Base-by-base conservation (phyloP, 805 yeast species). In the Candida germanica region DNA sequence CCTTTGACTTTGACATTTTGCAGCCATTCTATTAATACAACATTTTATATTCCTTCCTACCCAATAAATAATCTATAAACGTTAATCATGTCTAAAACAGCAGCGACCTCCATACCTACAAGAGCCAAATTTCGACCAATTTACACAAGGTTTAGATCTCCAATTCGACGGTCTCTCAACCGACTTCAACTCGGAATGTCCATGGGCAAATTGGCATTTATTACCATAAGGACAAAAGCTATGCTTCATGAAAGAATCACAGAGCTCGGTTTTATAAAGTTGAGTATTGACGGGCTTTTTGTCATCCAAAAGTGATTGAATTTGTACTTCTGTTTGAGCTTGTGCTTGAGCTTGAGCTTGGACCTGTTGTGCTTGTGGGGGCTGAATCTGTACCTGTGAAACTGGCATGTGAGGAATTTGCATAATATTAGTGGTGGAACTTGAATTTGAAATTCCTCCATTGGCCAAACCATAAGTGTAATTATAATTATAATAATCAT, bases 171-270 rank as follows among this genome's bases (percentile, higher is more conserved):
- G 81, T 42, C 91, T 72, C 42, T 79, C 81, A 29, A 87, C 80
- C 9, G 60, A 48, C 58, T 86, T 86, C 49, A 88, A 66, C 58
- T 88, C 96, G 36, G 73, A 64, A 26, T 75, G 69, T 13, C 97
- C 96, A 54, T 88, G 97, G 5, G 96, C 96, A 71, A 88, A 88
- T 64, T 88, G 96, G 59, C 97, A 88, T 65, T 88, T 88, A 46
- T 75, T 73, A 2, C 95, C 95, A 56, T 88, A 88, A 11, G 95
- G 95, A 58, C 97, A 88, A 9, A 54, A 46, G 16, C 79, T 79
- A 46, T 77, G 73, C 49, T 75, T 78, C 53, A 79, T 75, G 56
- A 72, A 88, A 17, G 89, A 81, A 26, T 80, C 83, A 59, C 97
- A 88, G 38, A 89, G 70, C 59, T 88, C 97, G 0, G 97, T 89